Conservation (phyloP, 768 basidiomycete species). For the Calocera viscosa region DNA sequence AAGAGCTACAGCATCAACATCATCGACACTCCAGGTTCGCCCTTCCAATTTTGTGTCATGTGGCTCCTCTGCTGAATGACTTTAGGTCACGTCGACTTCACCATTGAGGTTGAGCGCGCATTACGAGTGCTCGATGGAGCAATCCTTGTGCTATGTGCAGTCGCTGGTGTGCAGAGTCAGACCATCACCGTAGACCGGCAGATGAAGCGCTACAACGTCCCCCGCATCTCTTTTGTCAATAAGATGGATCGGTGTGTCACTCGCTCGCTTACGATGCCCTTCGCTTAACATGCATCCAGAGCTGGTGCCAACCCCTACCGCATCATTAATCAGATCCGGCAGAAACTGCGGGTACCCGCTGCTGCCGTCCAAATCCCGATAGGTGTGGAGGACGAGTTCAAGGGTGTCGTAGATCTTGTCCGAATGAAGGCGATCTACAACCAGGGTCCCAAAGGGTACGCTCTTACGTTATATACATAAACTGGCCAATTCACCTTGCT, state of each 20-base stretch:
- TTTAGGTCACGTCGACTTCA: conserved; percentile 95
- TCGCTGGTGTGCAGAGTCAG: conserved; percentile 96
- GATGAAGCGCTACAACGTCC: conserved; percentile 94
- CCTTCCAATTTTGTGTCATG: background rate
- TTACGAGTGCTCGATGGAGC: conserved; percentile 94
- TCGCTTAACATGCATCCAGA: conserved; percentile 29
- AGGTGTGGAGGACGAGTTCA: conserved; percentile 73
- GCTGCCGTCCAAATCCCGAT: conserved; percentile 96
- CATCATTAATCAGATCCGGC: conserved; percentile 79
- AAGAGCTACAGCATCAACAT: conserved; percentile 88
- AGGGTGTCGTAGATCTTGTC: conserved; percentile 87
- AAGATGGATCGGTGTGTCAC: conserved; percentile 82
- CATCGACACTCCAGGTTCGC: conserved; percentile 88
- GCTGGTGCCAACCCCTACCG: conserved; percentile 97
- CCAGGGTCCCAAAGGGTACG: conserved; percentile 85
- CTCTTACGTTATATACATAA: conserved; percentile 5
- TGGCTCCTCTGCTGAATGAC: conserved; percentile 1
- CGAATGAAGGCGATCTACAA: conserved; percentile 92
- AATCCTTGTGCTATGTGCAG: conserved; percentile 89
- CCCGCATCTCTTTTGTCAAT: conserved; percentile 91
- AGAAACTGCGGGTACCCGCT: conserved; percentile 82
- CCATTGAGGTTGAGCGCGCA: conserved; percentile 96
- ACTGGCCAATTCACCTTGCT: background rate
- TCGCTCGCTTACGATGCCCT: background rate
- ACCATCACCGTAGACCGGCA: conserved; percentile 98